A percentile compares a stretch with the other conserved stretches of the same genome.
Evolutionary conservation across 73 alveolate species (phyloP).

Genomic region (Tetrahymena thermophila): DNA sequence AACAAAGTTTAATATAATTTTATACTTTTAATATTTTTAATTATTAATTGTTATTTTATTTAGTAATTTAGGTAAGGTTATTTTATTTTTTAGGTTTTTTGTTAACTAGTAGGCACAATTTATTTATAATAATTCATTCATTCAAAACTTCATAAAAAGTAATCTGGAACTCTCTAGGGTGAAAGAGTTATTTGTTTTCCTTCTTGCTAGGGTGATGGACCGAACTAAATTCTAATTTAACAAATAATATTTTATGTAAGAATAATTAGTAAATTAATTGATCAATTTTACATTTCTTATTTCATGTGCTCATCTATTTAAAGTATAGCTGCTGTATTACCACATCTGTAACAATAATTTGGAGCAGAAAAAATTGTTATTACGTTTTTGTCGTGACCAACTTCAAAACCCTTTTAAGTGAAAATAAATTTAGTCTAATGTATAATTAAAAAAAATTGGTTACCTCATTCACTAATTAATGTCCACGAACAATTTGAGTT

Average conservation of each 20-base stretch:
- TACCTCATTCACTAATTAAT: slow-evolving; percentile 94
- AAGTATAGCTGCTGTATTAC: slow-evolving; percentile 58
- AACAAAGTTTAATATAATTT: too few species aligned
- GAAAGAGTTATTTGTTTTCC: not conserved
- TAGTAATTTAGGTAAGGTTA: not conserved
- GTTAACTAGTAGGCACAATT: not conserved
- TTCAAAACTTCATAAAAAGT: not conserved
- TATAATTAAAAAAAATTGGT: slow-evolving; percentile 62
- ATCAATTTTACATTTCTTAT: not conserved
- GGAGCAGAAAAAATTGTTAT: slow-evolving; percentile 75
- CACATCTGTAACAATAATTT: slow-evolving; percentile 75
- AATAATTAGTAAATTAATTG: not conserved
- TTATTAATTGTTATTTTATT: too few species aligned
- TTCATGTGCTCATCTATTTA: not conserved
- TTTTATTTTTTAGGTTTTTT: not conserved
- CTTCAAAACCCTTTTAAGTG: slow-evolving; percentile 13
- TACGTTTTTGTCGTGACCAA: slow-evolving; percentile 57
- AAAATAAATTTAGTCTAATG: slow-evolving; percentile 36
- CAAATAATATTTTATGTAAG: not conserved
- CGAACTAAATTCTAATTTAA: not conserved
- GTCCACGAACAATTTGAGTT: slow-evolving; percentile 84
- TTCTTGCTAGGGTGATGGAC: not conserved
- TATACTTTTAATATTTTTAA: too few species aligned
- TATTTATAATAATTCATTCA: not conserved
- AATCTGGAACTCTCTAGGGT: not conserved